A percentile compares a stretch with the other conserved stretches of the same genome.
Conservation (phyloP, 2,329 filamentous ascomycete species). For the Aquanectria penicillioides region DNA sequence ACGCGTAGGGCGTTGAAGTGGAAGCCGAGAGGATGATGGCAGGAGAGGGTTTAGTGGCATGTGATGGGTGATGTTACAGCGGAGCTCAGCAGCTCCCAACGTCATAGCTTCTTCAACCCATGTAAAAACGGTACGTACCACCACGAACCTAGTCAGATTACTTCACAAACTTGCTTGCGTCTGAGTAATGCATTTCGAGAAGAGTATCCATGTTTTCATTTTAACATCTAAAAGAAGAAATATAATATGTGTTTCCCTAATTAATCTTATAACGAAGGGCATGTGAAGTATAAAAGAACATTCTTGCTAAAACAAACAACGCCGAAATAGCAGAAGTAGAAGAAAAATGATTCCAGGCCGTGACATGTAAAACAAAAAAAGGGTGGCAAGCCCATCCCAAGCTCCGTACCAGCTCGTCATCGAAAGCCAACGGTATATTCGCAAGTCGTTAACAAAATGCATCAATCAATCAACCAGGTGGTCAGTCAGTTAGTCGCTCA, state of each 20-base stretch:
- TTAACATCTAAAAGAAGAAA: neutral
- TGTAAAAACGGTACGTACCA: slow-evolving; percentile 30
- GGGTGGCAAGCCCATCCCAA: slow-evolving; percentile 18
- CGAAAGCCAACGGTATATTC: slow-evolving; percentile 25
- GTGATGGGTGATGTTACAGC: slow-evolving; percentile 28
- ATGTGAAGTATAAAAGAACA: slow-evolving; percentile 28
- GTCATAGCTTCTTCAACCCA: slow-evolving; percentile 30
- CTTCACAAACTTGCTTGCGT: neutral
- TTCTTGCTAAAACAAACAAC: slow-evolving; percentile 25
- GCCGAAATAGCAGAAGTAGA: slow-evolving; percentile 14
- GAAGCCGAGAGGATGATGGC: slow-evolving; percentile 17
- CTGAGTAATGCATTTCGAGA: neutral
- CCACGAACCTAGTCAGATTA: neutral
- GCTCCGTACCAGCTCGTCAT: slow-evolving; percentile 25
- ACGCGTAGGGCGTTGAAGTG: slow-evolving; percentile 16
- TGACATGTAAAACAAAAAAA: slow-evolving; percentile 20
- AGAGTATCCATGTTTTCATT: too few relatives aligned
- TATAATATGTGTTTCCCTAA: slow-evolving; percentile 11
- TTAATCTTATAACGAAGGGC: slow-evolving; percentile 23
- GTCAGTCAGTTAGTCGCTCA: slow-evolving; percentile 20
- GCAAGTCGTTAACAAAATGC: slow-evolving; percentile 26
- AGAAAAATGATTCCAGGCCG: slow-evolving; percentile 17
- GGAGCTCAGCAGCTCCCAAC: slow-evolving; percentile 31
- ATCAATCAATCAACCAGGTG: slow-evolving; percentile 20
- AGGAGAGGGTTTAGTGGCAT: slow-evolving; percentile 29